These are phyloP conservation scores for Boletus tomentosulus DNA, from an alignment of 768 basidiomycete species.

Conservation along the genomic window DNA sequence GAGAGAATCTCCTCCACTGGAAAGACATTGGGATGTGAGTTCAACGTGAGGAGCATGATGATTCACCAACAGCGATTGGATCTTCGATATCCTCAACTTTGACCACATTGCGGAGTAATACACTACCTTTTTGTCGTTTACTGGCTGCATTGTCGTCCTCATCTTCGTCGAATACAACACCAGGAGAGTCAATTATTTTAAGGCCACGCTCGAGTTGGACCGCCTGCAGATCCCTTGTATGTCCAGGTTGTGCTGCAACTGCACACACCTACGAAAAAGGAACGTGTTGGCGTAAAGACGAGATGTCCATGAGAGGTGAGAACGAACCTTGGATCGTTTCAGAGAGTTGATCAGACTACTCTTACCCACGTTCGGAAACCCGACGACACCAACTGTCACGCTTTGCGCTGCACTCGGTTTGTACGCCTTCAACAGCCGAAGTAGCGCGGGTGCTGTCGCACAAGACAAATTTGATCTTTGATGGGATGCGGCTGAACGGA, in stretches of 20 bases:
- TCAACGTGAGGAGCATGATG: background rate
- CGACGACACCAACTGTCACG: conserved; percentile 87
- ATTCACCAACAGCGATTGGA: conserved; percentile 81
- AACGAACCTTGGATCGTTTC: conserved; percentile 71
- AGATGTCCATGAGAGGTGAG: background rate
- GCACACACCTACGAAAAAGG: conserved; percentile 63
- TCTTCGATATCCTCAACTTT: conserved; percentile 90
- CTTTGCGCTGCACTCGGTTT: conserved; percentile 62
- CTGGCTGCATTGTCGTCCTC: conserved; percentile 43
- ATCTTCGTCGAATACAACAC: conserved; percentile 92
- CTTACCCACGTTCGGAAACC: conserved; percentile 97
- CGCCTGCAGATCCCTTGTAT: conserved; percentile 89
- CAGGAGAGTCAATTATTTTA: conserved; percentile 91
- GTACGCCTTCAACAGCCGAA: conserved; percentile 81
- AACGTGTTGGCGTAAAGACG: background rate
- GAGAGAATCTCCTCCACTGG: conserved; percentile 83
- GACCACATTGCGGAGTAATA: conserved; percentile 83
- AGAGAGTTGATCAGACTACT: conserved; percentile 91
- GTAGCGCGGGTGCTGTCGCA: conserved; percentile 67
- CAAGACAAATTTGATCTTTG: conserved; percentile 80
- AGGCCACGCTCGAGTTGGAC: conserved; percentile 90
- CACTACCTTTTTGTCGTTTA: conserved; percentile 48
- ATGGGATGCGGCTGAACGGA: conserved; percentile 73
- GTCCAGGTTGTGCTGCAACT: conserved; percentile 92
- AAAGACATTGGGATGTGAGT: background rate